Base-by-base conservation (phyloP, 805 yeast genomes). In the Ogataea allantospora region DNA sequence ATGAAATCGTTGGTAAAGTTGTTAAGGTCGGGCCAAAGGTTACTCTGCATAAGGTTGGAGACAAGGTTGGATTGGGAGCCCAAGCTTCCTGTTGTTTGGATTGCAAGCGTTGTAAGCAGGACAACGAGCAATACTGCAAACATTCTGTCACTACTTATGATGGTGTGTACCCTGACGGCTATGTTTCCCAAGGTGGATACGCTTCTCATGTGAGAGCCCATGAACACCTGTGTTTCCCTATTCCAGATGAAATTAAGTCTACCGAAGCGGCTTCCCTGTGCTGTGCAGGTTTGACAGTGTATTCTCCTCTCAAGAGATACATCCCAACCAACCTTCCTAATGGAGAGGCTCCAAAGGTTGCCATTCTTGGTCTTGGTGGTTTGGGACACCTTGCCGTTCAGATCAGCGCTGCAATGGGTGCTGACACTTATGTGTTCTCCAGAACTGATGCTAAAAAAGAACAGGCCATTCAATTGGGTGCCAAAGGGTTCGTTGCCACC, bases 251-350 rank as follows among this genome's bases (percentile, higher is more conserved):
- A 21, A 57, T 72, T 51, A 59, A 58, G 34, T 58, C 71, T 5
- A 53, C 54, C 12, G 65, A 55, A 30, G 76, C 71, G 25, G 76
- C 74, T 6, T 75, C 78, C 6, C 54, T 72, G 59, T 62, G 73
- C 60, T 71, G 77, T 55, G 78, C 73, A 22, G 78, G 78, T 35
- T 57, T 71, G 42, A 73, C 77, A 4, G 73, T 67, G 9, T 73
- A 59, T 55, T 70, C 77, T 8, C 78, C 78, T 20, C 54, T 73
- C 40, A 63, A 60, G 21, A 65, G 75, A 59, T 63, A 64, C 43
- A 55, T 55, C 33, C 60, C 62, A 37, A 48, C 35, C 2, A 25
- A 46, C 30, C 43, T 53, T 13, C 53, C 60, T 27, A 38, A 48
- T 13, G 67, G 66, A 16, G 56, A 55, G 43, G 47, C 37, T 27